Evolutionary conservation across 2,329 filamentous ascomycete genomes (phyloP).

Genomic region (Aspergillus puulaauensis): DNA sequence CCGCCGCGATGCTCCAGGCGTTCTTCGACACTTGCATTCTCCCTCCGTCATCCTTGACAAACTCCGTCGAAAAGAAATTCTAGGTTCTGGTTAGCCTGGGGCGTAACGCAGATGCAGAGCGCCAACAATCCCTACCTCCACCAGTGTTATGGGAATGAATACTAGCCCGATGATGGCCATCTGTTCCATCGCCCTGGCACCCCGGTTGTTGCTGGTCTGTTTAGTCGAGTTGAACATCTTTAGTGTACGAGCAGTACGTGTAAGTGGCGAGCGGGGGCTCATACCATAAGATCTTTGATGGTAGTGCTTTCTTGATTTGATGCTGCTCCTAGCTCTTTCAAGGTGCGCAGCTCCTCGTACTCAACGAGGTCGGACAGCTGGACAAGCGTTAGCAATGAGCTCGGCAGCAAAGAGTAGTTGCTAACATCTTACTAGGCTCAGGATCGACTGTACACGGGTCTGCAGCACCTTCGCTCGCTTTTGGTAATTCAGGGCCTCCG

Average conservation of each 20-base stretch:
- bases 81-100: neutral
- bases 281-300: slow-evolving; percentile 11
- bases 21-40: slow-evolving; percentile 9
- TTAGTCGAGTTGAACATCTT: too few relatives aligned
- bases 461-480: slow-evolving; percentile 13
- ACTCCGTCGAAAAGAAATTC: slow-evolving; percentile 17
- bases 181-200: slow-evolving; percentile 14
- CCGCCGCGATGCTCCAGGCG: slow-evolving; percentile 14
- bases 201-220: slow-evolving; percentile 8
- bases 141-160: slow-evolving; percentile 14
- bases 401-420: neutral
- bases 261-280: too few relatives aligned
- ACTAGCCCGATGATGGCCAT: slow-evolving; percentile 13
- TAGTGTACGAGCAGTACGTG: too few relatives aligned
- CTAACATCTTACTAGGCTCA: slow-evolving; percentile 5
- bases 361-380: slow-evolving; percentile 4
- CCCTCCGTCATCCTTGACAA: slow-evolving; percentile 12
- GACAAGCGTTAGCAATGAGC: neutral
- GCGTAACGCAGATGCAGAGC: too few relatives aligned
- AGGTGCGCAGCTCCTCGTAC: slow-evolving; percentile 9
- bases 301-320: neutral
- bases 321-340: too few relatives aligned
- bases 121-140: slow-evolving; percentile 9
- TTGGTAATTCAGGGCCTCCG: slow-evolving; percentile 4
- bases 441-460: slow-evolving; percentile 9